Evolutionary conservation across 2,329 filamentous ascomycete genomes (phyloP), one percentile per base, ranked within the genome.

Genomic region (Hypoxylon sp.): DNA sequence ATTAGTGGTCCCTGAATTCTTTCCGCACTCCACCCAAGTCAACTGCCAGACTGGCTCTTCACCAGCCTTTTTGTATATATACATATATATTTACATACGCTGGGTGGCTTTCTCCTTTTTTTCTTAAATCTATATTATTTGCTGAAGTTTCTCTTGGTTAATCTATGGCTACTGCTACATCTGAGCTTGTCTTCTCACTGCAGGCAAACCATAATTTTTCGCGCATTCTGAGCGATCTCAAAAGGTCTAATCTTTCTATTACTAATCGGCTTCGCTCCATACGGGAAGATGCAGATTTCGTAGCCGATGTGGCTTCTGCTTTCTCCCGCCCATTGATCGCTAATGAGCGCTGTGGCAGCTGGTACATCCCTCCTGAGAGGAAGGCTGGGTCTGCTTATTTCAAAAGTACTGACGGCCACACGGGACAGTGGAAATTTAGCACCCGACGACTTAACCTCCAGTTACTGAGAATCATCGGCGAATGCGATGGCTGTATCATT

Each of bases 321-420:
- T 88, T 85, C 63, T 73, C 75, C 2, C 83, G 95, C 1, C 94
- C 94, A 0, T 83, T 98, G 1, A 84, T 98, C 13, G 94, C 95
- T 31, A 99, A 99, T 77, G 94, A 98, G 83, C 88, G 96, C 66
- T 98, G 96, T 79, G 96, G 96, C 0, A 95, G 93, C 80, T 99
- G 96, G 96, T 98, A 98, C 79, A 92, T 98, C 26, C 81, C 84
- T 35, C 91, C 91, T 0, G 79, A 79, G 6, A 76, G 76, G 26
- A 96, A 95, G 80, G 81, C 78, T 1, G 92, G 88, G 33, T 94
- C 92, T 71, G 93, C 92, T 33, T 99, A 98, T 81, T 99, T 98
- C 82, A 99, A 99, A 85, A 97, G 93, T 81, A 99, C 96, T 1
- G 96, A 99, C 81, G 96, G 96, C 0, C 96, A 99, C 79, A 90